Base-by-base conservation (phyloP, 306 rosid genomes). In the Quercus engelmannii region DNA sequence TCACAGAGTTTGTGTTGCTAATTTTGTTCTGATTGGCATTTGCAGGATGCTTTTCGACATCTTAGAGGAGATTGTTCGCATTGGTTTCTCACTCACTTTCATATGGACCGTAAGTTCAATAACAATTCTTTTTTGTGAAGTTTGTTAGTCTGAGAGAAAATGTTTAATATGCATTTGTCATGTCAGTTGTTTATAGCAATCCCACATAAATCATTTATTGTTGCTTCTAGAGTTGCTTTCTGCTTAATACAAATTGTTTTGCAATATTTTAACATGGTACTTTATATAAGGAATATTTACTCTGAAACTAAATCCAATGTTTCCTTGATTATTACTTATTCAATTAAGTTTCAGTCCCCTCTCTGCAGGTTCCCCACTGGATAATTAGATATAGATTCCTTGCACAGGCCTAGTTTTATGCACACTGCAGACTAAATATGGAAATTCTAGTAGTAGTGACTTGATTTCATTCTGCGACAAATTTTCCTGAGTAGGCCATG, bases 51-150 rank as follows among this genome's bases (percentile, higher is more conserved):
- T 76, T 94, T 94, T 81, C 92, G 88, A 78, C 87, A 89, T 86
- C 98, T 94, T 49, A 82, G 97, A 88, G 90, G 97, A 76, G 97
- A 92, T 82, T 94, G 97, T 86, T 90, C 90, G 20, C 91, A 94
- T 83, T 94, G 98, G 98, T 94, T 94, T 88, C 98, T 94, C 69
- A 86, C 98, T 81, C 98, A 94, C 86, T 94, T 94, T 80, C 98
- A 94, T 76, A 79, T 94, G 97, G 98, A 94, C 83, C 98, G 99
- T 94, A 92, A 92, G 97, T 84, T 84, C 26, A 71, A 57, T 69
- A 9, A 3, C 7, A 7, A 75, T 57, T 21, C 76, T 64, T 52
- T 72, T 74, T 76, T 31, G 59, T 79, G 58, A 55, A 70, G n/a
- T 70, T 69, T 55, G 38, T 69, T 68, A 26, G 41, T 57, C 64